These are phyloP conservation scores for Peniophora sp. DNA, from an alignment of 1,284 basidiomycete genomes.

Conservation along the genomic window DNA sequence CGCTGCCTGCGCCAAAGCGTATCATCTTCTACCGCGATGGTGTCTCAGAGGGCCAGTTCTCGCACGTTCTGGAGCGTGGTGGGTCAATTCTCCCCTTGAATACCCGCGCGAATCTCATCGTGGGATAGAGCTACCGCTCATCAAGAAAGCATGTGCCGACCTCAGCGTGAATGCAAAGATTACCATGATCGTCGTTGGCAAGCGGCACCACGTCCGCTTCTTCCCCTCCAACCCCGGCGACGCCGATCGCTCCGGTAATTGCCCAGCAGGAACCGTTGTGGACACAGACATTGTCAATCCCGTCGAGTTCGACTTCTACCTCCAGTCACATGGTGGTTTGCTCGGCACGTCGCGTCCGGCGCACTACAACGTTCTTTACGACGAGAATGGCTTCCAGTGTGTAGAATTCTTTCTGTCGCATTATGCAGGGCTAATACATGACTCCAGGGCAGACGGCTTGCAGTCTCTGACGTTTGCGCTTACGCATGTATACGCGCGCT, in stretches of 20 bases:
- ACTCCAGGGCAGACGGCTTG: conserved; percentile 49
- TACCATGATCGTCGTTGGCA: conserved; percentile 70
- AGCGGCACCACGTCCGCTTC: conserved; percentile 71
- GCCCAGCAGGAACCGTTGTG: conserved; percentile 67
- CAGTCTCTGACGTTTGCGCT: conserved; percentile 69
- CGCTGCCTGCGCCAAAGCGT: conserved; percentile 43
- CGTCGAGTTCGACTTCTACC: conserved; percentile 75
- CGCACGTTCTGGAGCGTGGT: conserved; percentile 58
- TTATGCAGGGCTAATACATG: background rate
- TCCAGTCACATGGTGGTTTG: conserved; percentile 66
- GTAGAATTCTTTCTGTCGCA: conserved; percentile 11
- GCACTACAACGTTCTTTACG: conserved; percentile 61
- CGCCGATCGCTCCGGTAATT: conserved; percentile 63
- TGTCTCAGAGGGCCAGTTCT: conserved; percentile 75
- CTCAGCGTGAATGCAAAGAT: conserved; percentile 55
- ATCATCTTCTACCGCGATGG: conserved; percentile 75
- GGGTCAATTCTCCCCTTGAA: conserved; percentile 8
- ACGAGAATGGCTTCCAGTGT: conserved; percentile 49
- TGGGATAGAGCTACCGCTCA: conserved; percentile 39
- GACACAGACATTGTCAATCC: conserved; percentile 66
- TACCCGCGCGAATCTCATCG: background rate
- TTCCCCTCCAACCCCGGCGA: conserved; percentile 50
- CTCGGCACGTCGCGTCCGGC: conserved; percentile 45
- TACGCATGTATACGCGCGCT: conserved; percentile 76
- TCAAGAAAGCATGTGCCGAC: conserved; percentile 48